These are phyloP conservation scores for Pyrenochaeta sp. DNA, from an alignment of 2,329 filamentous ascomycete species.

Conservation along the genomic window DNA sequence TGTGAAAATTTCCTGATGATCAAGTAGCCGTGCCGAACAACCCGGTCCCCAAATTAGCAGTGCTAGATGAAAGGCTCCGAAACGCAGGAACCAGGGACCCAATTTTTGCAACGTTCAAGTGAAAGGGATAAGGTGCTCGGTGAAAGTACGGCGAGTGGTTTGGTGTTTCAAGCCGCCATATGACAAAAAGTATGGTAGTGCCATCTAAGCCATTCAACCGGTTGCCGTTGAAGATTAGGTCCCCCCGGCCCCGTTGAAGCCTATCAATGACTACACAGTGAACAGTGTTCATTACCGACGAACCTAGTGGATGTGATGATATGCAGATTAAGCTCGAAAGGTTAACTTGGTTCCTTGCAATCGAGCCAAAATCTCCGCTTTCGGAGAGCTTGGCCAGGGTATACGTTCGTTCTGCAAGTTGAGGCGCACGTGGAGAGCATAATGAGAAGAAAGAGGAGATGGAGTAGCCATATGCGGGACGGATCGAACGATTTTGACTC, in stretches of 20 bases:
- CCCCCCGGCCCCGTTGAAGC: constrained; percentile 8
- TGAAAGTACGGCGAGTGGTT: constrained; percentile 3
- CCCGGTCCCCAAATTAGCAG: constrained; percentile 8
- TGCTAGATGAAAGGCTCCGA: constrained; percentile 4
- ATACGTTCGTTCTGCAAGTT: constrained; percentile 17
- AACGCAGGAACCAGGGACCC: constrained; percentile 8
- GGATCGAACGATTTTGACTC: constrained; percentile 27
- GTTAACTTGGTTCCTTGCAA: constrained; percentile 11
- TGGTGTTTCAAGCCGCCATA: constrained; percentile 1
- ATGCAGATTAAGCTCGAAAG: constrained; percentile 16
- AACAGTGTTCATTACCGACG: constrained; percentile 16
- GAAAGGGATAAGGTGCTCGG: constrained; percentile 15
- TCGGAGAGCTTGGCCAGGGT: constrained; percentile 17
- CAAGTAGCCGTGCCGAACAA: constrained; percentile 16
- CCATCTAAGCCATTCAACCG: constrained; percentile 10
- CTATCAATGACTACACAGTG: constrained; percentile 14
- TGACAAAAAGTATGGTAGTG: constrained; percentile 1
- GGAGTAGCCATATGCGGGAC: constrained; percentile 23
- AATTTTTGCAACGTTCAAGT: neutral
- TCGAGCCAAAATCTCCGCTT: constrained; percentile 19
- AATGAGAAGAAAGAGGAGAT: constrained; percentile 23
- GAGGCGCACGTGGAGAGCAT: constrained; percentile 14
- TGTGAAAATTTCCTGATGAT: constrained; percentile 27
- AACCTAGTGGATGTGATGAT: constrained; percentile 27
- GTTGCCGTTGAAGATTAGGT: constrained; percentile 6